These are phyloP conservation scores for Fraxinus quadrangulata DNA, from an alignment of 257 asterid species.

Conservation along the genomic window DNA sequence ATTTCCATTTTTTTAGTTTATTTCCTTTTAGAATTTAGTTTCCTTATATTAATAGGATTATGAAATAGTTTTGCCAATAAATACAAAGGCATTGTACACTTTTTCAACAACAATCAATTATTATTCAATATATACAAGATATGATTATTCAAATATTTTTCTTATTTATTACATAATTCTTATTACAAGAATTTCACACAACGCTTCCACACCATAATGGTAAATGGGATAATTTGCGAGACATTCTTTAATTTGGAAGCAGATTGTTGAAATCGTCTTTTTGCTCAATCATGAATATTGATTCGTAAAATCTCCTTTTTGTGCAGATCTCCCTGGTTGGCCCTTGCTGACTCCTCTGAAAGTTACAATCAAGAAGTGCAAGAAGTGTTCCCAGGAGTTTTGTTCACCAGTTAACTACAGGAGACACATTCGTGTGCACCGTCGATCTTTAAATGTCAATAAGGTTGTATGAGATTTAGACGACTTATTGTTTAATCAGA, in stretches of 20 bases:
- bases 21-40: too few species aligned
- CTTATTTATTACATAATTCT: too few species aligned
- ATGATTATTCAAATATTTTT: too few species aligned
- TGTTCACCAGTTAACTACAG: constrained; percentile 85
- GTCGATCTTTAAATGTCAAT: constrained; percentile 70
- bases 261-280: background rate
- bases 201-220: background rate
- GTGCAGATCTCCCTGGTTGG: constrained; percentile 83
- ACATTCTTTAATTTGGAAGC: constrained; percentile 22
- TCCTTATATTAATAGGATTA: too few species aligned
- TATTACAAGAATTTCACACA: too few species aligned
- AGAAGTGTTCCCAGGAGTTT: constrained; percentile 82
- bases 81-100: too few species aligned
- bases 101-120: too few species aligned
- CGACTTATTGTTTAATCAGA: constrained; percentile 10
- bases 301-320: constrained; percentile 27
- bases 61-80: too few species aligned
- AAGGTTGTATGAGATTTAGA: constrained; percentile 55
- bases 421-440: constrained; percentile 86
- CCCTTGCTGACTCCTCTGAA: constrained; percentile 80
- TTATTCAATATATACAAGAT: too few species aligned
- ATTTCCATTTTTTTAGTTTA: too few species aligned
- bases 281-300: constrained; percentile 11
- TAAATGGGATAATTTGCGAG: constrained; percentile 20
- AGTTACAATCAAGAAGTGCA: constrained; percentile 84